Evolutionary conservation across 495 filamentous ascomycete genomes (phyloP), one percentile per base, ranked within the genome.

Genomic region (Hypomontagnella monticulosa): DNA sequence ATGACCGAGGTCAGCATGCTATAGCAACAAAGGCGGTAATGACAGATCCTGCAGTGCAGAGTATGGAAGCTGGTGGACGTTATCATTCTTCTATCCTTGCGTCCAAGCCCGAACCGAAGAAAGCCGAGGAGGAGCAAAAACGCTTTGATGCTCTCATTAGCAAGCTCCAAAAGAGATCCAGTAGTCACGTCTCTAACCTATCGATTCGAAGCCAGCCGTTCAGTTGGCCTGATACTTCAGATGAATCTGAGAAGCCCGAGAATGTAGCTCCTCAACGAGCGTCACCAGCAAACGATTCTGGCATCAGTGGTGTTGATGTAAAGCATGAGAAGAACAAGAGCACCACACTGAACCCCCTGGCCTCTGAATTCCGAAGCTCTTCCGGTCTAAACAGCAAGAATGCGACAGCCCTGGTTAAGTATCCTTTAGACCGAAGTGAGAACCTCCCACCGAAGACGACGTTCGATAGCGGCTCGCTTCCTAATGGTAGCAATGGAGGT

Each of bases 321-420:
- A 9, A 27, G 4, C 30, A 1, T 8, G 9, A 27, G 6, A 36
- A 57, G 16, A 56, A 43, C 11, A 18, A 36, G 49, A 19, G 49
- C 49, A 34, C 47, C 34, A 47, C 41, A 3, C 20, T 73, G 57
- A 73, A 73, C 50, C 70, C 70, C 1, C 10, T 19, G 33, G 70
- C 70, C 9, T 20, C 56, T 6, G 70, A 72, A 30, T 72, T 72
- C 32, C 55, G 37, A n/a, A 49, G 11, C 32, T 19, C 15, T 12
- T 11, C 58, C n/a, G 12, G 49, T 14, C n/a, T 8, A 4, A 9
- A 10, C 11, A 23, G 4, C 11, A n/a, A 4, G 6, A 41, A 4
- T 14, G 1, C 4, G 14, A 32, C 23, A 12, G 23, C 27, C 16
- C n/a, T 34, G 15, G 3, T 3, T 4, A 36, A n/a, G 10, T 16